Evolutionary conservation across 75 land plant species (phyloP), one percentile per base, ranked within the genome.

Genomic region (Selaginella moellendorffii): DNA sequence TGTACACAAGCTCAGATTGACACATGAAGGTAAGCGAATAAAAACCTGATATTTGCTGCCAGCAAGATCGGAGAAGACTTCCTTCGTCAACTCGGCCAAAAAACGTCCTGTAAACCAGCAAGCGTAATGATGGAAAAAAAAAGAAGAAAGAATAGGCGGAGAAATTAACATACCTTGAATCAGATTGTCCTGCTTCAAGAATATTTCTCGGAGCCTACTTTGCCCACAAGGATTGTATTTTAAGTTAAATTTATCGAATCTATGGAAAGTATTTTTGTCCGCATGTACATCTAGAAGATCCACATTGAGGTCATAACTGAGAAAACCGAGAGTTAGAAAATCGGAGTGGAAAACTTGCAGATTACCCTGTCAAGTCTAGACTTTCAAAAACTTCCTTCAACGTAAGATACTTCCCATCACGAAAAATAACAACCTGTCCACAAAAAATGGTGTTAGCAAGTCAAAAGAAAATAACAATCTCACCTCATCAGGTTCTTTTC

Each of bases 201-300:
- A 92, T 25, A 92, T 92, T 63, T 92, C 97, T 62, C 97, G 81
- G 0, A 92, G 86, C 75, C 97, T 81, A 78, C 96, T 88, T 68
- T 92, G 95, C 19, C 97, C 97, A 72, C 97, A 92, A 53, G 97
- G 97, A 70, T 92, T 92, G 68, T 92, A 92, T 75, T 92, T 92
- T 1, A 92, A 81, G 65, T 92, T 92, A 70, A 92, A 92, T 63
- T 92, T 92, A 67, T 92, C 97, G 78, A 92, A 92, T 1, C 97
- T 85, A 69, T 92, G 97, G 61, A 92, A 92, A 2, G 97, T 92
- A 58, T 92, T 92, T 68, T 92, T 92, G 72, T 92, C 97, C 1
- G 96, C 97, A 80, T 92, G 97, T n/a, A 92, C 97, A 80, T 92
- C 97, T 65, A 92, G 72, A 60, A 92, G 70, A 73, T 92, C 97